These are phyloP conservation scores for Bipolaris oryzae DNA, from an alignment of 2,329 filamentous ascomycete species.

Conservation along the genomic window DNA sequence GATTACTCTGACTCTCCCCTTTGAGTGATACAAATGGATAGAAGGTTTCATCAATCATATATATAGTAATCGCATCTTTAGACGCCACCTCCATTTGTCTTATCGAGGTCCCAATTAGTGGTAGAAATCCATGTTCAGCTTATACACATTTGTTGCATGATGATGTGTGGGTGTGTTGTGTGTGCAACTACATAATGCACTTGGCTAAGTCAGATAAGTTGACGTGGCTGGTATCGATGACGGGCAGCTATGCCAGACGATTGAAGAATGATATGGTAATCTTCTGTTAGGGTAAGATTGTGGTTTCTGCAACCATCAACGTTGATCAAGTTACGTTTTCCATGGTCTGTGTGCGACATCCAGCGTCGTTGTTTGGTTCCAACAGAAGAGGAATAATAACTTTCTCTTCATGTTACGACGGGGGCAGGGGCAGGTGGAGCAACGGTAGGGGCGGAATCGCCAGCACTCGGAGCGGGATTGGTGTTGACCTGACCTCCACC, in stretches of 20 bases:
- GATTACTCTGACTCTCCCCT: too few species aligned
- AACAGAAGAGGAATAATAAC: background rate
- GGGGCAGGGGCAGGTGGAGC: constrained; percentile 15
- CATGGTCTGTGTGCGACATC: background rate
- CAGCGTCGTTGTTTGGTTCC: background rate
- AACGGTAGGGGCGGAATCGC: constrained; percentile 14
- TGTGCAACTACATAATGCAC: background rate
- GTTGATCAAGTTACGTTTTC: background rate
- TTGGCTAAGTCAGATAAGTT: background rate
- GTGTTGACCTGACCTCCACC: constrained; percentile 34
- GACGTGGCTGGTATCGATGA: background rate
- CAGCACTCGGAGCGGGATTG: constrained; percentile 9
- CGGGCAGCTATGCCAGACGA: background rate
- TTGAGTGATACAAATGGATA: too few species aligned
- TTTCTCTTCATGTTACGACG: constrained; percentile 10
- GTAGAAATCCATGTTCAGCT: background rate
- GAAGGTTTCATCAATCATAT: background rate
- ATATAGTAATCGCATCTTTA: background rate
- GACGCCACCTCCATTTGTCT: background rate
- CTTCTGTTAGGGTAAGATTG: background rate
- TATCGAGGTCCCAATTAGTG: background rate
- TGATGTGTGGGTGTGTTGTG: background rate
- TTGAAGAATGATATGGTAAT: background rate
- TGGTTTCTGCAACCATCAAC: background rate
- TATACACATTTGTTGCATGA: background rate